Conservation (phyloP, 164 flowering plant species). For the Piper longum region DNA sequence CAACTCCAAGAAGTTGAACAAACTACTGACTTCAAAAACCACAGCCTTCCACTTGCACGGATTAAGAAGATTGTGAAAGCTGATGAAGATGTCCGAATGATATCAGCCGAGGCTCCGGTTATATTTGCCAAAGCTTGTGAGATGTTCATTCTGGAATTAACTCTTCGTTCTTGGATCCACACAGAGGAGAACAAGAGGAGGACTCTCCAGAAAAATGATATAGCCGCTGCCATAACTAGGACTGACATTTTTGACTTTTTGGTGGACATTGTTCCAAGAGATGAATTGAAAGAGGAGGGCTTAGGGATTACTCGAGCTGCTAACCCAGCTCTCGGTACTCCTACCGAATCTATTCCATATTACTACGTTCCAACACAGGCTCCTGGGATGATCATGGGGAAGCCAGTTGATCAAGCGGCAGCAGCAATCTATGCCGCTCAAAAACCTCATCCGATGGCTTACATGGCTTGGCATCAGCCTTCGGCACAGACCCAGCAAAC, state of each 20-base stretch:
- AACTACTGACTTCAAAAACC: no score
- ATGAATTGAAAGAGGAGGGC: constrained; percentile 14
- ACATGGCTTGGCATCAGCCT: constrained; percentile 13
- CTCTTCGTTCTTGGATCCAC: no score
- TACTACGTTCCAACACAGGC: constrained; percentile 1
- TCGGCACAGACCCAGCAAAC: constrained; percentile 3
- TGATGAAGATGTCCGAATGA: not conserved
- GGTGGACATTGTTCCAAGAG: constrained; percentile 1
- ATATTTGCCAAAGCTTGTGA: constrained; percentile 5
- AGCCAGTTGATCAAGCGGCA: constrained; percentile 7
- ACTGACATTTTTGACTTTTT: not conserved
- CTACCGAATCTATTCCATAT: constrained; percentile 7
- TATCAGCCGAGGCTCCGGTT: constrained; percentile 14
- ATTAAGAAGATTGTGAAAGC: no score
- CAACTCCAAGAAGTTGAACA: constrained; percentile 11
- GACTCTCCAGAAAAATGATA: constrained; percentile 14
- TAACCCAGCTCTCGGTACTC: constrained; percentile 8
- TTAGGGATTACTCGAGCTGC: constrained; percentile 7
- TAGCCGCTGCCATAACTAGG: constrained; percentile 13
- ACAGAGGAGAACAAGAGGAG: not conserved
- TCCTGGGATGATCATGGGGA: not conserved
- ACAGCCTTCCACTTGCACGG: no score
- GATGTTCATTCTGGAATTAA: no score
- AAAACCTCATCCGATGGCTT: constrained; percentile 5
- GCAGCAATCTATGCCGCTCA: constrained; percentile 4